Evolutionary conservation across 495 filamentous ascomycete genomes (phyloP).

Genomic region (Terfezia boudieri): DNA sequence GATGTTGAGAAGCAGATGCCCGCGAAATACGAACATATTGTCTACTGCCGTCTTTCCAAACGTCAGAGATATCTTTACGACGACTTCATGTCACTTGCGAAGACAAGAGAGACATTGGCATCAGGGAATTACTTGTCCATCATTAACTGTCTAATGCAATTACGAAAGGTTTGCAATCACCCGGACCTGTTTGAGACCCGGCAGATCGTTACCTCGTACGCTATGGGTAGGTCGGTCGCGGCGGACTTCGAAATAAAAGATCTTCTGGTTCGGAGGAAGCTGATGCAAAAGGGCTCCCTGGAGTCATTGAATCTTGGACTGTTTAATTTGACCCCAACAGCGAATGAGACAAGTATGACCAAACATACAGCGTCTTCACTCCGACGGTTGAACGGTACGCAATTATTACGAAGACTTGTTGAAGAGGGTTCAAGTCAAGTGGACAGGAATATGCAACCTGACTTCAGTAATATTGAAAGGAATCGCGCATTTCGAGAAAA

Average conservation of each 20-base stretch:
- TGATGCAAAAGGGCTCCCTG: constrained; percentile 44
- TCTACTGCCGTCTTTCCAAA: constrained; percentile 84
- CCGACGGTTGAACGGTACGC: constrained; percentile 14
- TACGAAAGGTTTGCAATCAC: constrained; percentile 96
- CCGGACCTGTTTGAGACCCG: constrained; percentile 96
- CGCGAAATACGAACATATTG: constrained; percentile 87
- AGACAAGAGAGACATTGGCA: constrained; percentile 69
- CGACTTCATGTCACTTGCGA: constrained; percentile 82
- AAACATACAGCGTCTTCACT: constrained; percentile 21
- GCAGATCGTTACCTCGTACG: constrained; percentile 91
- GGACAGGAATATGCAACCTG: constrained; percentile 29
- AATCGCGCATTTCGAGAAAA: constrained; percentile 53
- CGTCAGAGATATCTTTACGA: constrained; percentile 90
- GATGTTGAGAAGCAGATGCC: constrained; percentile 99
- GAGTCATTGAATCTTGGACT: constrained; percentile 48
- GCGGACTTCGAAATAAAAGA: constrained; percentile 62
- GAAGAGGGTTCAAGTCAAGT: constrained; percentile 15
- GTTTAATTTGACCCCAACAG: constrained; percentile 58
- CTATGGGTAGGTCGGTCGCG: constrained; percentile 65
- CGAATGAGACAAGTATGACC: constrained; percentile 31
- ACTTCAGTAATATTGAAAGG: constrained; percentile 38
- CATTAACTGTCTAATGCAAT: constrained; percentile 95
- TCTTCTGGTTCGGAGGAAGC: constrained; percentile 38
- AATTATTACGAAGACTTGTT: constrained; percentile 7
- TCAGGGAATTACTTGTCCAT: constrained; percentile 94